Conservation (phyloP, 1,139 yeast species). For the Protomyces inundatus region DNA sequence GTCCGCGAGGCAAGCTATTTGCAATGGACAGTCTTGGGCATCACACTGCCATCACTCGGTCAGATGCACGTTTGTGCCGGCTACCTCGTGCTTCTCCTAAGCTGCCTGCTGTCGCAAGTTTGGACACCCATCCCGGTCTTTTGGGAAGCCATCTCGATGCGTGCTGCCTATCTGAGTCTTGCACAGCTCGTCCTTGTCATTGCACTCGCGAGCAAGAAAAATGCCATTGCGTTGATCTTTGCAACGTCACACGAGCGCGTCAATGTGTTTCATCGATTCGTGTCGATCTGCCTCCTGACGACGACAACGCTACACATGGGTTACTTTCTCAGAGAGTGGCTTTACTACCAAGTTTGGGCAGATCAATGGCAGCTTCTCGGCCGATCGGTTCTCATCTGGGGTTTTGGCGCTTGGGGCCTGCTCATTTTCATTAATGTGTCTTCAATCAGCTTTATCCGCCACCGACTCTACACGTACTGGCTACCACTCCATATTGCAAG, state of each 20-base stretch:
- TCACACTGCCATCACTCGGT: conserved; percentile 4
- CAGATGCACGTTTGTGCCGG: neutral
- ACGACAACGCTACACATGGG: conserved; percentile 33
- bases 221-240: conserved; percentile 30
- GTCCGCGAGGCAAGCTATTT: conserved; percentile 7
- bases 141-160: conserved; percentile 22
- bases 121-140: neutral
- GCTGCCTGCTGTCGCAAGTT: neutral
- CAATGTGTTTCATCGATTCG: conserved; percentile 33
- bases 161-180: conserved; percentile 34
- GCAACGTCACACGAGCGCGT: conserved; percentile 31
- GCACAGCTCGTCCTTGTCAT: conserved; percentile 33
- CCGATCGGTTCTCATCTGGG: conserved; percentile 28
- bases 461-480: conserved; percentile 31
- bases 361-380: conserved; percentile 28
- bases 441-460: conserved; percentile 29
- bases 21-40: neutral
- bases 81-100: neutral
- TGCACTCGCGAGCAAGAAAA: conserved; percentile 30
- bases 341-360: conserved; percentile 26
- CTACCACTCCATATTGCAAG: conserved; percentile 32
- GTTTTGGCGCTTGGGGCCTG: conserved; percentile 33
- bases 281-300: conserved; percentile 32
- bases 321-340: conserved; percentile 31
- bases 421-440: conserved; percentile 31